Base-by-base conservation (phyloP, 2,329 filamentous ascomycete species). In the Fusarium oxysporum region DNA sequence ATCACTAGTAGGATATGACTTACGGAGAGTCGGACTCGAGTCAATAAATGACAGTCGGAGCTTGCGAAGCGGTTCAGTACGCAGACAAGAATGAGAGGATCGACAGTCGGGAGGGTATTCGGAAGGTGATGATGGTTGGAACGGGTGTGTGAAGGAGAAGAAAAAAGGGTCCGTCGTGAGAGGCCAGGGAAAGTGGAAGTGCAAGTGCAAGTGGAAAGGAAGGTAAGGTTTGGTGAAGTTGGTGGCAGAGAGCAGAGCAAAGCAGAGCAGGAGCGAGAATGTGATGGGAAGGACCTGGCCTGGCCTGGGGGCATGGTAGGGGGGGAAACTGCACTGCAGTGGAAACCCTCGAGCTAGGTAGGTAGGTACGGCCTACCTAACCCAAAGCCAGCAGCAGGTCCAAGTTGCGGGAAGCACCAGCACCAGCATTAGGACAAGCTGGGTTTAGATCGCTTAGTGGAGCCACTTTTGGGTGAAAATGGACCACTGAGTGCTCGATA, bases 91-190 rank as follows among this genome's bases (percentile, higher is more conserved):
- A 76, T 56, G 70, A 70, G 65, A 68, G 64, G 63, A 71, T 74
- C 55, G 68, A 71, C 63, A 64, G 70, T 71, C 73, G 75, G 62
- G 47, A 65, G 51, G 58, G 51, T 65, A 61, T 60, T 75, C 68
- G 62, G 70, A 65, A 44, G 65, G 48, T 54, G 64, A 68, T 54
- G 64, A 70, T 68, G 71, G n/a, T 65, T 71, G 72, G 70, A 73
- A 77, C 65, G 70, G 73, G 67, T 68, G 50, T 65, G 57, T 72
- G 72, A 74, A 74, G 61, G 74, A 73, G 66, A 66, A 63, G 65
- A 55, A 72, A 76, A 76, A 78, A 77, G 71, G 72, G 67, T 72
- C 68, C 68, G 72, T 73, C 72, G 67, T 70, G 50, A 62, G 72
- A 67, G 48, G 68, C 64, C 73, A 68, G 73, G 68, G 67, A 66